Evolutionary conservation across 192 early-diverging fungal species (phyloP).

Genomic region (Entomortierella chlamydospora): DNA sequence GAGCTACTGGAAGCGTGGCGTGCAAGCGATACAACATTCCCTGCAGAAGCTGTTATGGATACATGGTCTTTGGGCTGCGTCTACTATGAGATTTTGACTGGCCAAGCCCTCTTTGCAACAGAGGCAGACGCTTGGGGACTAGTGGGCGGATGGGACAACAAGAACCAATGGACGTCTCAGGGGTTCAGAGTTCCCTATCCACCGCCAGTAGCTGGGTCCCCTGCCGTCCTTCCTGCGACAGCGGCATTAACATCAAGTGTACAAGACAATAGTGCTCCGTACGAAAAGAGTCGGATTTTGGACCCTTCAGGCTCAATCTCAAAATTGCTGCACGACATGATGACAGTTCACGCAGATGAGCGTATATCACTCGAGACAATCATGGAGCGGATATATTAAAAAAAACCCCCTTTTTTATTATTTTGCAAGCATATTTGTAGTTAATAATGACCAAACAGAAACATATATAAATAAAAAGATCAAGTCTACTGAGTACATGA

Average conservation of each 20-base stretch:
- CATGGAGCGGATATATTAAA: conserved; percentile 47
- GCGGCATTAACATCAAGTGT: background rate
- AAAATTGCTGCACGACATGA: conserved; percentile 32
- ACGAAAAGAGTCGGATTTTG: conserved; percentile 20
- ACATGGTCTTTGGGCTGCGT: conserved; percentile 49
- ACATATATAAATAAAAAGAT: too few species aligned
- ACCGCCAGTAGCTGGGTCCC: conserved; percentile 1
- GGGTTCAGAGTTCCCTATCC: conserved; percentile 35
- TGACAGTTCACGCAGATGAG: conserved; percentile 28
- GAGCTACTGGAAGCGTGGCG: conserved; percentile 52
- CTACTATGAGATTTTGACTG: conserved; percentile 44
- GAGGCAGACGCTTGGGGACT: conserved; percentile 45
- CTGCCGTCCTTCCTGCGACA: background rate
- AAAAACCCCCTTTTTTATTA: background rate
- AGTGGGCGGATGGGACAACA: conserved; percentile 36
- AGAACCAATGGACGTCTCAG: conserved; percentile 6
- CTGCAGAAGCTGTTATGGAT: conserved; percentile 48
- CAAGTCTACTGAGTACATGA: too few species aligned
- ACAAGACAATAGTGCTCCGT: conserved; percentile 1
- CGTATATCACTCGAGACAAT: conserved; percentile 31
- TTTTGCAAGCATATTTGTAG: background rate
- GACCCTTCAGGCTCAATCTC: conserved; percentile 41
- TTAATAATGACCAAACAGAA: background rate
- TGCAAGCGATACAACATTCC: conserved; percentile 32
- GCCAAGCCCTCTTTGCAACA: conserved; percentile 25